phyloP scores from a whole-genome alignment of 1,284 basidiomycete genomes.

The Leccinum pallidistipes region DNA sequence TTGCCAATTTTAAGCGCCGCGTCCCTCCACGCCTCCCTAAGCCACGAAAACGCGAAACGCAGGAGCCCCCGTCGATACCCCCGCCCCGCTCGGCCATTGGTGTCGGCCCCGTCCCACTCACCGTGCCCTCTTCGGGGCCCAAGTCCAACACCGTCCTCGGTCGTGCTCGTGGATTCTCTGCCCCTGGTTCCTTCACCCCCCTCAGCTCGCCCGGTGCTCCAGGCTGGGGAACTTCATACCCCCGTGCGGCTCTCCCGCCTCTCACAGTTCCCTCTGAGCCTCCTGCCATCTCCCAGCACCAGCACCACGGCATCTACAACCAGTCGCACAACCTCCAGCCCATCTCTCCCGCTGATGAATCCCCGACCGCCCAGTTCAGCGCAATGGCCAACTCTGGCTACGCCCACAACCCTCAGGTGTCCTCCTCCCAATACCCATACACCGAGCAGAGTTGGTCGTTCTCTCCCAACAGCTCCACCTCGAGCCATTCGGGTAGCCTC shows the following conservation, averaged over 20 bases:
- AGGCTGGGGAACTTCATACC: constrained; percentile 60
- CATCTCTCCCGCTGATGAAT: constrained; percentile 65
- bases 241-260: constrained; percentile 70
- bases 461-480: constrained; percentile 52
- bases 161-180: constrained; percentile 75
- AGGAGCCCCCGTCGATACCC: constrained; percentile 61
- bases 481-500: constrained; percentile 68
- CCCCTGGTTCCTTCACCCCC: constrained; percentile 73
- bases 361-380: constrained; percentile 57
- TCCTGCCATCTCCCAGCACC: constrained; percentile 54
- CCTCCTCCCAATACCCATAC: constrained; percentile 60
- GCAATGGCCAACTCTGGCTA: constrained; percentile 44
- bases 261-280: constrained; percentile 76
- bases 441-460: constrained; percentile 61
- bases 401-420: constrained; percentile 41
- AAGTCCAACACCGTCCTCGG: constrained; percentile 46
- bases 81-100: constrained; percentile 71
- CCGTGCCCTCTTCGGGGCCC: constrained; percentile 45
- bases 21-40: constrained; percentile 89
- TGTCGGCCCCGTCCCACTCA: constrained; percentile 60
- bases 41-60: constrained; percentile 71
- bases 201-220: constrained; percentile 54
- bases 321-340: constrained; percentile 63
- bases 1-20: constrained; percentile 89
- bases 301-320: constrained; percentile 44